Evolutionary conservation across 768 basidiomycete species (phyloP), one percentile per base, ranked within the genome.

Genomic region (Lactarius sp.): DNA sequence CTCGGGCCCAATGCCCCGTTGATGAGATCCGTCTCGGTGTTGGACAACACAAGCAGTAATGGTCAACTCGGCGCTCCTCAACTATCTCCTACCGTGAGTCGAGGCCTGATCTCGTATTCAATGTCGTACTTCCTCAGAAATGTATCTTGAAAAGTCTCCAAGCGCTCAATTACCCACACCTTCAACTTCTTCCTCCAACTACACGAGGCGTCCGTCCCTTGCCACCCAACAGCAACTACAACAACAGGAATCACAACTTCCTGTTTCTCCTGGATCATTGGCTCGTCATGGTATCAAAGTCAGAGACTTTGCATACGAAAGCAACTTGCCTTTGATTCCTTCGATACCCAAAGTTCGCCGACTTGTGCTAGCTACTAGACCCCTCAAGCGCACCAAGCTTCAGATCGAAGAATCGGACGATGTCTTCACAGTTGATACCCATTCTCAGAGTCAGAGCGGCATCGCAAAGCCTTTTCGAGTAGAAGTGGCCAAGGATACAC

Each of bases 261-360:
- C 57, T 4, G 39, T n/a, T 36, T 61, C 75, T 6, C 65, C 69
- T 22, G 72, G 71, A 46, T 37, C 61, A 22, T 66, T 79, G 54
- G 63, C 69, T 33, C 67, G 70, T 56, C 61, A 75, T 31, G 77
- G 77, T 49, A 73, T 81, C 73, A 76, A 73, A 74, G 77, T 81
- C 56, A 76, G 79, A 70, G 81, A 90, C 74, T 89, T 85, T 77
- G 86, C 83, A 16, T 86, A 84, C 75, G 85, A 88, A 73, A 85
- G 79, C 74, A 83, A 75, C 33, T 75, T 88, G 52, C 85, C 87
- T 2, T 83, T 85, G 9, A 79, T 90, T 46, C 76, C 75, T 36
- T 77, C 85, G 2, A 80, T 83, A 31, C 79, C 77, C 18, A 77
- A 77, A 20, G 70, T 75, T 13, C 78, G 79, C 22, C 85, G 83